Evolutionary conservation across 2,329 filamentous ascomycete genomes (phyloP).

Genomic region (Grosmannia serpens): DNA sequence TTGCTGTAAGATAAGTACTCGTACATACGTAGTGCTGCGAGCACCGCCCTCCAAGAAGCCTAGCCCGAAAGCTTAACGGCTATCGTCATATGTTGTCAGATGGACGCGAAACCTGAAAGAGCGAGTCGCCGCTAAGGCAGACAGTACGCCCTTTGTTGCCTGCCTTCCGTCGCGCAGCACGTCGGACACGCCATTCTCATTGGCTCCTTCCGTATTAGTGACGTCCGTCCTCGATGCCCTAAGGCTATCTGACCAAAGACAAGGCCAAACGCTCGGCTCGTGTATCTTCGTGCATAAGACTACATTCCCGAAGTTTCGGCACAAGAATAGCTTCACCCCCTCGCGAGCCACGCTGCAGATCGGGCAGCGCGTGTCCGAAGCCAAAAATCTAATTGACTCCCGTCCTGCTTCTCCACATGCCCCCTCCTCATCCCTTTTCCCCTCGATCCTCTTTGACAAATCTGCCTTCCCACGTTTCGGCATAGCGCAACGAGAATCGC

Average conservation of each 20-base stretch:
- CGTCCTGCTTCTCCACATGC: background rate
- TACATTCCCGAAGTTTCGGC: background rate
- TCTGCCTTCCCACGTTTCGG: conserved; percentile 27
- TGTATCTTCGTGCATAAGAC: background rate
- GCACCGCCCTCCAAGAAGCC: background rate
- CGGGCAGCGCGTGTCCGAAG: background rate
- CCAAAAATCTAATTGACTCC: background rate
- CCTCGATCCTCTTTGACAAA: conserved; percentile 10
- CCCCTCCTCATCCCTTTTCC: background rate
- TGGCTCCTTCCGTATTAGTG: background rate
- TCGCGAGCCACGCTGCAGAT: background rate
- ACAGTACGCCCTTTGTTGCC: too few species aligned
- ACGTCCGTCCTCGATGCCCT: background rate
- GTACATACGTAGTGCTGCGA: background rate
- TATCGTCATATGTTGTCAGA: background rate
- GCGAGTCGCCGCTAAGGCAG: too few species aligned
- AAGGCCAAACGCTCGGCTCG: background rate
- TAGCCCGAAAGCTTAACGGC: background rate
- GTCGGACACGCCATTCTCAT: background rate
- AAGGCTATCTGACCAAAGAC: background rate
- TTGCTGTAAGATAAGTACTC: background rate
- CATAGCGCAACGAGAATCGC: conserved; percentile 18
- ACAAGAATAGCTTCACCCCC: background rate
- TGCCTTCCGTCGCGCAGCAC: background rate
- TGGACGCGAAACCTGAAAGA: background rate